phyloP scores from a whole-genome alignment of 306 rosid genomes.

The Spatholobus suberectus region DNA sequence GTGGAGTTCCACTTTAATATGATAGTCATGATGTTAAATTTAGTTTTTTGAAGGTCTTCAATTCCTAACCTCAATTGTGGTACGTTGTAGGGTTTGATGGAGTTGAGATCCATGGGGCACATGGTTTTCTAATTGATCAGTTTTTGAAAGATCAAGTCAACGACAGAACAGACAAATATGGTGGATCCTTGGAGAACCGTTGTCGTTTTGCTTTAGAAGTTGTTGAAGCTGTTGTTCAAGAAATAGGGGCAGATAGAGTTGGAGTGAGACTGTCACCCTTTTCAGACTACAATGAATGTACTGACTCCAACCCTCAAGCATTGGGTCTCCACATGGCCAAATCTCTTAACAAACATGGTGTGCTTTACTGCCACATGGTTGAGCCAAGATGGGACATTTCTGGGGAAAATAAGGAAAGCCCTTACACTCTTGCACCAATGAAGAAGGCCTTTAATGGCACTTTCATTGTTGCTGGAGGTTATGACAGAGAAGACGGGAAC shows the following conservation, averaged over 20 bases:
- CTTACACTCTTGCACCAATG: constrained; percentile 45
- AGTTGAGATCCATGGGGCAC: constrained; percentile 61
- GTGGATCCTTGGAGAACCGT: constrained; percentile 59
- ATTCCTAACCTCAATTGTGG: background rate
- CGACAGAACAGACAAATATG: constrained; percentile 56
- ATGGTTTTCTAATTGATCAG: constrained; percentile 63
- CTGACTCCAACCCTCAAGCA: constrained; percentile 51
- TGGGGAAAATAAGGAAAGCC: constrained; percentile 5
- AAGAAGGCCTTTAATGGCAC: constrained; percentile 49
- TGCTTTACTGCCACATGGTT: constrained; percentile 57
- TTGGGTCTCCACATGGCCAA: constrained; percentile 46
- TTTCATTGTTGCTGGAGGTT: constrained; percentile 54
- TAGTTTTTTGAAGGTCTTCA: background rate
- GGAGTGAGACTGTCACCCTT: constrained; percentile 59
- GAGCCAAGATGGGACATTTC: constrained; percentile 51
- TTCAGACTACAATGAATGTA: constrained; percentile 39
- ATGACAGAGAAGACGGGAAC: constrained; percentile 47
- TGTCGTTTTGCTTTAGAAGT: constrained; percentile 51
- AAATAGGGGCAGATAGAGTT: constrained; percentile 54
- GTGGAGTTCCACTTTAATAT: background rate
- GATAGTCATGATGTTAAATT: background rate
- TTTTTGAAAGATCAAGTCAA: constrained; percentile 58
- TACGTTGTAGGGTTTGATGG: constrained; percentile 56
- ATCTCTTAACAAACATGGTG: constrained; percentile 46
- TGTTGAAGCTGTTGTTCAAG: constrained; percentile 49